Base-by-base conservation (phyloP, 2,329 filamentous ascomycete species). In the Escovopsis sp. region DNA sequence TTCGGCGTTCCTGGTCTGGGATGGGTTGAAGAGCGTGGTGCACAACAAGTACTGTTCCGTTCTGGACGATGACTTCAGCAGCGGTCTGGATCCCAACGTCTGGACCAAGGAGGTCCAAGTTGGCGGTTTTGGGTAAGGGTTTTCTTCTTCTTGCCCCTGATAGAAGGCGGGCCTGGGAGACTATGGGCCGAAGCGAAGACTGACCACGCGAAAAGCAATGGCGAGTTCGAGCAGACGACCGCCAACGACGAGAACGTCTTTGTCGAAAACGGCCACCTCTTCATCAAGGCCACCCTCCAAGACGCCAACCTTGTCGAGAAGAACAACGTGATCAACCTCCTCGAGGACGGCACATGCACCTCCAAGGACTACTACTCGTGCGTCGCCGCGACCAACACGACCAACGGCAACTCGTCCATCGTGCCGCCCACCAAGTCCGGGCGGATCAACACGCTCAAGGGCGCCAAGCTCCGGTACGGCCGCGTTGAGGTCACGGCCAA, bases 211-310 rank as follows among this genome's bases (percentile, higher is more conserved):
- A 32, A 6, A 9, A 80, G 85, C 44, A 89, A 91, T 50, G 84
- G 84, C 39, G 75, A 89, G 57, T 93, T 93, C 57, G 79, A 87
- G 51, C 65, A 78, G 63, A 88, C 85, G 0, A 93, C 85, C 4
- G 64, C 64, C 41, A 71, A 64, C 3, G 74, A 84, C 36, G 77
- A 85, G 55, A 93, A 93, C 52, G 76, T 85, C 43, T 89, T 74
- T 56, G 59, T 91, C 36, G 57, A 83, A 47, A 67, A 83, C 52
- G 80, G 82, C 35, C 65, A 73, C 45, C 75, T 93, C 3, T 59
- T 80, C 55, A 85, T 93, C 67, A 81, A 77, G 61, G 82, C 85
- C 5, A 89, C 84, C 0, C 69, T 88, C 2, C 82, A 88, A 55
- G 79, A 91, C 48, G 65, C 69, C 8, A 62, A 66, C 4, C 66